These are phyloP conservation scores for Daldinia decipiens DNA, from an alignment of 495 filamentous ascomycete genomes.

Conservation along the genomic window DNA sequence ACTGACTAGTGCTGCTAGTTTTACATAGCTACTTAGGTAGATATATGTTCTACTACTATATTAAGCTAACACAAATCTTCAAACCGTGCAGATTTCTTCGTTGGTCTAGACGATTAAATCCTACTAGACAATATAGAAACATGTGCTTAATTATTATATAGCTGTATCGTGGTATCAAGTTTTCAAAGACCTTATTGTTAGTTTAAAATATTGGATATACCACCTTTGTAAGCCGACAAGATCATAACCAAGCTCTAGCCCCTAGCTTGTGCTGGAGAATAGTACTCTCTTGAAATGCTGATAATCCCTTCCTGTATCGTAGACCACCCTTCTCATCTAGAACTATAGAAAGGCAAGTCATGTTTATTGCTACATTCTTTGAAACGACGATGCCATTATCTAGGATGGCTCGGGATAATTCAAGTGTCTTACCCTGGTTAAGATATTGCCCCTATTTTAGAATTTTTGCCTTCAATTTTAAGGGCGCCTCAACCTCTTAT, in stretches of 20 bases:
- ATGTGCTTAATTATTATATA: not conserved
- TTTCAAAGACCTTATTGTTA: not conserved
- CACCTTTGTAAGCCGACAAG: not conserved
- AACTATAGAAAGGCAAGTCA: not conserved
- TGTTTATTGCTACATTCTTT: not conserved
- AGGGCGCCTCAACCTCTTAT: no score
- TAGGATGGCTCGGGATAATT: not conserved
- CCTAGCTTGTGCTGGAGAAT: not conserved
- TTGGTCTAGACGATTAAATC: not conserved
- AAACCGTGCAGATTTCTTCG: not conserved
- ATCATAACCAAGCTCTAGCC: not conserved
- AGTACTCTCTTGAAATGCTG: no score
- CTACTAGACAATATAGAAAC: not conserved
- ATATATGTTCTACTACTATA: not conserved
- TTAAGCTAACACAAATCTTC: not conserved
- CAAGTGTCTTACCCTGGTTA: not conserved
- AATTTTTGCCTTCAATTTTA: not conserved
- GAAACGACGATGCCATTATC: not conserved
- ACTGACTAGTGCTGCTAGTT: not conserved
- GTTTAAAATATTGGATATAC: not conserved
- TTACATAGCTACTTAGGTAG: not conserved
- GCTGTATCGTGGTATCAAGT: not conserved
- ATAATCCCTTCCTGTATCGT: not conserved
- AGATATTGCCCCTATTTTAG: not conserved
- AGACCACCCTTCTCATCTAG: not conserved